These are phyloP conservation scores for Blastobotrys parvus DNA, from an alignment of 805 yeast species.

Conservation along the genomic window DNA sequence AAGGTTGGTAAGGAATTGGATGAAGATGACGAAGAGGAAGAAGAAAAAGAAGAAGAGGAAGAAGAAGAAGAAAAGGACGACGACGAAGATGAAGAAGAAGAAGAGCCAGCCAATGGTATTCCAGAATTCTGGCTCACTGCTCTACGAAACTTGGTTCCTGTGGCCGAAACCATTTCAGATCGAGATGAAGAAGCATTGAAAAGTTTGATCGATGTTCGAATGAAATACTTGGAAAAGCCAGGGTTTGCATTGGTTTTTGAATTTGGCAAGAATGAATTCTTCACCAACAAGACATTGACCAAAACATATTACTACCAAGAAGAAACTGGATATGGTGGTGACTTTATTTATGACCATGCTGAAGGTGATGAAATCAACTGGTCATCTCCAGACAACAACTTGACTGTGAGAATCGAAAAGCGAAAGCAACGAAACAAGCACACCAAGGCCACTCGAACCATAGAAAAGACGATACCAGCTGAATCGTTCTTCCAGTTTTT, in stretches of 20 bases:
- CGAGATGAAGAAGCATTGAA: constrained; percentile 81
- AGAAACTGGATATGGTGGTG: constrained; percentile 90
- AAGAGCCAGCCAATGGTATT: constrained; percentile 53
- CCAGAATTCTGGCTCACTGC: constrained; percentile 98
- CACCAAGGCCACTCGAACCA: constrained; percentile 92
- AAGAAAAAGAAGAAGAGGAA: constrained; percentile 35
- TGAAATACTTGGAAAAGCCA: constrained; percentile 71
- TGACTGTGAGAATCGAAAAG: constrained; percentile 80
- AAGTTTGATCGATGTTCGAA: constrained; percentile 57
- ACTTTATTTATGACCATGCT: constrained; percentile 94
- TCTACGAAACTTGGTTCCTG: constrained; percentile 71
- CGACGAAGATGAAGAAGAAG: constrained; percentile 34
- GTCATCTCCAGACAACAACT: constrained; percentile 71
- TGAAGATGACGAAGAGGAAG: constrained; percentile 42
- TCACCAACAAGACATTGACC: constrained; percentile 60
- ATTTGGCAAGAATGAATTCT: constrained; percentile 67
- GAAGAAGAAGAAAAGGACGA: constrained; percentile 33
- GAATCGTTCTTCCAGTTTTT: constrained; percentile 95
- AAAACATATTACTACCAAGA: constrained; percentile 92
- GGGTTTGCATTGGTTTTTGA: constrained; percentile 85
- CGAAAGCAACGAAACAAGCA: constrained; percentile 95
- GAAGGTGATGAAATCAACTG: constrained; percentile 83
- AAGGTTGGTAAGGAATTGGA: constrained; percentile 68
- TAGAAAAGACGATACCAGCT: constrained; percentile 88
- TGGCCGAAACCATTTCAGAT: constrained; percentile 79